phyloP scores from a whole-genome alignment of 179 eudicot genomes.

The Heliamphora pulchella region DNA sequence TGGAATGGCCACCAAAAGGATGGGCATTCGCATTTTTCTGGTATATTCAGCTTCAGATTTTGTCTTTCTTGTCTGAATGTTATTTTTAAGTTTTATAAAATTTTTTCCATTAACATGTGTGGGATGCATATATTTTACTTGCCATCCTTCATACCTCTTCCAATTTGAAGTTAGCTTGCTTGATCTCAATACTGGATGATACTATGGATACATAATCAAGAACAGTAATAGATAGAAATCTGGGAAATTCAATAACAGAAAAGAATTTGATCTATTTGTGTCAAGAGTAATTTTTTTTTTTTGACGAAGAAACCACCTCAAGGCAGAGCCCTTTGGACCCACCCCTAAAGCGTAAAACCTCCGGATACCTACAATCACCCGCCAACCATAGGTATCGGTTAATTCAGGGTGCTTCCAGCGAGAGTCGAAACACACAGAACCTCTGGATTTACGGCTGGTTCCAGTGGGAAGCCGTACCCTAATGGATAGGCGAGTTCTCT shows the following conservation, averaged over 20 bases:
- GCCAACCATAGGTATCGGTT: too few species aligned
- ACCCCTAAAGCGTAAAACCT: too few species aligned
- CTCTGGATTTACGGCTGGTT: too few species aligned
- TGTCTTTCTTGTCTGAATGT: background rate
- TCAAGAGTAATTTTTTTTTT: too few species aligned
- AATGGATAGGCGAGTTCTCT: too few species aligned
- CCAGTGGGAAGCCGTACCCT: too few species aligned
- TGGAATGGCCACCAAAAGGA: conserved; percentile 15
- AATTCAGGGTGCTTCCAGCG: too few species aligned
- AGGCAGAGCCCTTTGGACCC: too few species aligned
- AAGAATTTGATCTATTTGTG: background rate
- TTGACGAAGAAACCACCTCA: too few species aligned
- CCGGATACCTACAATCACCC: too few species aligned
- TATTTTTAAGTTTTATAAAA: background rate
- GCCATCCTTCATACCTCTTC: background rate
- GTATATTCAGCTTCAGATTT: conserved; percentile 20
- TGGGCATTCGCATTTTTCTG: conserved; percentile 11
- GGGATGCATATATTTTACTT: background rate
- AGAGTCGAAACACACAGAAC: too few species aligned
- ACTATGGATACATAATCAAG: background rate
- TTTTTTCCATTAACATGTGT: background rate
- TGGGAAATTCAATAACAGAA: background rate
- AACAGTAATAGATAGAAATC: background rate
- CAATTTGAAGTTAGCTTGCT: conserved; percentile 8
- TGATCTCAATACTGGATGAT: background rate